Evolutionary conservation across 768 basidiomycete genomes (phyloP).

Genomic region (Suillus spraguei): DNA sequence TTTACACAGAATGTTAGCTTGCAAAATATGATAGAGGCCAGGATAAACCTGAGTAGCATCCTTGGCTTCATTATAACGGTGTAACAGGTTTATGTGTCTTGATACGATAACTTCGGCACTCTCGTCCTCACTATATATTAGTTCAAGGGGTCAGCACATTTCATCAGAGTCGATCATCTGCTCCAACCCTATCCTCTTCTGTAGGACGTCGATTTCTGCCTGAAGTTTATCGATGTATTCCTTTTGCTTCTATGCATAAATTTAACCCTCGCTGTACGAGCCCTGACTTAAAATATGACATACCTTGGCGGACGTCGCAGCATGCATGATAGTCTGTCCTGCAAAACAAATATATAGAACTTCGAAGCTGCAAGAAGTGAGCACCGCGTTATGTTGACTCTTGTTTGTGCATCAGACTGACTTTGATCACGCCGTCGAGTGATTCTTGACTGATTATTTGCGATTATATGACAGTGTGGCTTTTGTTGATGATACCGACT

Average conservation of each 20-base stretch:
- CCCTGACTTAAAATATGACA: not conserved
- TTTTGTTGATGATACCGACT: too few species aligned
- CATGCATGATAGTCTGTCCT: conserved; percentile 24
- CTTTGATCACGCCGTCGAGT: too few species aligned
- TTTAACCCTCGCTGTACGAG: not conserved
- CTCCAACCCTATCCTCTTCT: conserved; percentile 48
- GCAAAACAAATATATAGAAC: not conserved
- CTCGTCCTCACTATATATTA: conserved; percentile 36
- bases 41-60: conserved; percentile 71
- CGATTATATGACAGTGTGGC: too few species aligned
- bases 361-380: too few species aligned
- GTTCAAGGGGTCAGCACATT: conserved; percentile 3
- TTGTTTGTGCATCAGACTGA: too few species aligned
- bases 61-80: conserved; percentile 81
- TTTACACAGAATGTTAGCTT: conserved; percentile 8
- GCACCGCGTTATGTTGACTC: too few species aligned
- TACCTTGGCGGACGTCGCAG: conserved; percentile 32
- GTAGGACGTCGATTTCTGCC: conserved; percentile 51
- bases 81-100: conserved; percentile 70
- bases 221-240: conserved; percentile 50
- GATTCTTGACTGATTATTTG: too few species aligned
- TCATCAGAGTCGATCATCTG: conserved; percentile 7
- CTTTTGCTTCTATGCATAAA: conserved; percentile 46
- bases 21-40: not conserved
- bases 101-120: conserved; percentile 64